Conservation (phyloP, 2,329 filamentous ascomycete genomes). For the Aspergillus sp. region DNA sequence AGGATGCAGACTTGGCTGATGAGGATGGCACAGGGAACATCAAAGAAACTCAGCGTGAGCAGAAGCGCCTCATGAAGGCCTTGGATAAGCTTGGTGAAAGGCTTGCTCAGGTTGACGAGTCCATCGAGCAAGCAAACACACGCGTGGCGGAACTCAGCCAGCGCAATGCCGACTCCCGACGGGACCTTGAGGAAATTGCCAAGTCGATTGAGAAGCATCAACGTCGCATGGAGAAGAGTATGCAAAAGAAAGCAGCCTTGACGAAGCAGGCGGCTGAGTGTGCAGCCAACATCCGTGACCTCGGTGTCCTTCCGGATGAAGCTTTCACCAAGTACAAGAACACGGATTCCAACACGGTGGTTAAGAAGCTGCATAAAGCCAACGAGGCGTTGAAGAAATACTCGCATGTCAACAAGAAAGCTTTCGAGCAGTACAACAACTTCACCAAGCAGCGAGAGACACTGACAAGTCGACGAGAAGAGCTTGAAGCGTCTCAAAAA, state of each 20-base stretch:
- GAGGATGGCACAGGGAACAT: conserved; percentile 63
- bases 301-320: conserved; percentile 91
- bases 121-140: conserved; percentile 61
- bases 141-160: conserved; percentile 61
- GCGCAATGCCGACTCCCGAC: conserved; percentile 63
- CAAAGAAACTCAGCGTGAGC: conserved; percentile 75
- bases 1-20: conserved; percentile 66
- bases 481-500: conserved; percentile 80
- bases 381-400: conserved; percentile 95
- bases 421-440: conserved; percentile 97
- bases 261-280: conserved; percentile 76
- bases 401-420: conserved; percentile 98
- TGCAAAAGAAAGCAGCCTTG: conserved; percentile 81
- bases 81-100: conserved; percentile 67
- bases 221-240: conserved; percentile 86
- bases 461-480: conserved; percentile 77
- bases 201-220: conserved; percentile 79
- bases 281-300: conserved; percentile 83
- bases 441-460: conserved; percentile 91
- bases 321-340: conserved; percentile 88
- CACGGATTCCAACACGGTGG: conserved; percentile 73
- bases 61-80: conserved; percentile 72
- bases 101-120: conserved; percentile 71
- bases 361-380: conserved; percentile 78
- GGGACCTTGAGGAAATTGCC: conserved; percentile 72